A percentile compares a stretch with the other conserved stretches of the same genome.
Conservation (phyloP, 345 rosid genomes). For the Carallia pectinifolia region DNA sequence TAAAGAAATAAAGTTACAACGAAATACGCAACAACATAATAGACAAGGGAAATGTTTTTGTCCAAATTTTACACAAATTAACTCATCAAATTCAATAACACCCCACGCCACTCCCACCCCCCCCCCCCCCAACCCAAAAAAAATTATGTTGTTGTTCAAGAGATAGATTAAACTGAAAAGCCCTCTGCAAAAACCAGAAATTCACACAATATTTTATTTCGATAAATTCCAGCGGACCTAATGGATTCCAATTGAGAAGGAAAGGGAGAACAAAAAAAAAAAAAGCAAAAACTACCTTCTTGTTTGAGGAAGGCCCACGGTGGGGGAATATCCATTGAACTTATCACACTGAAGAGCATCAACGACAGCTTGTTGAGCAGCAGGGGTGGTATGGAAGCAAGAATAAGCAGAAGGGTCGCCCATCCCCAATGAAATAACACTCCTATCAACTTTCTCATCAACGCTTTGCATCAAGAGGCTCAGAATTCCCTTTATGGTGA, state of each 20-base stretch:
- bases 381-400: slow-evolving; percentile 67
- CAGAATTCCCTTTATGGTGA: slow-evolving; percentile 79
- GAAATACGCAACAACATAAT: not conserved
- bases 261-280: not conserved
- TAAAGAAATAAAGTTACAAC: slow-evolving; percentile 1
- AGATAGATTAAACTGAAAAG: not conserved
- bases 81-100: not conserved
- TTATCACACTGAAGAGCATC: slow-evolving; percentile 69
- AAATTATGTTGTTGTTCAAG: not conserved
- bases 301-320: slow-evolving; percentile 84
- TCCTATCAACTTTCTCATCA: slow-evolving; percentile 40
- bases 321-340: slow-evolving; percentile 92
- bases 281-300: slow-evolving; percentile 51
- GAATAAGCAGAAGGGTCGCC: slow-evolving; percentile 90
- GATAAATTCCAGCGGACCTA: not conserved
- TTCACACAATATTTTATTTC: not conserved
- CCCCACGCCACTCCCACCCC: no score
- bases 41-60: not conserved
- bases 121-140: not conserved
- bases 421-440: slow-evolving; percentile 71
- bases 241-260: not conserved
- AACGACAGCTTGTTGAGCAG: slow-evolving; percentile 59
- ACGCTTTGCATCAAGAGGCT: slow-evolving; percentile 58
- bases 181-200: not conserved
- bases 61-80: no score